Percentiles rank a stretch among this genome's conserved stretches.
These are phyloP conservation scores for Asterella californica DNA, from an alignment of 225 moss, liverwort and hornwort genomes.

Conservation along the genomic window DNA sequence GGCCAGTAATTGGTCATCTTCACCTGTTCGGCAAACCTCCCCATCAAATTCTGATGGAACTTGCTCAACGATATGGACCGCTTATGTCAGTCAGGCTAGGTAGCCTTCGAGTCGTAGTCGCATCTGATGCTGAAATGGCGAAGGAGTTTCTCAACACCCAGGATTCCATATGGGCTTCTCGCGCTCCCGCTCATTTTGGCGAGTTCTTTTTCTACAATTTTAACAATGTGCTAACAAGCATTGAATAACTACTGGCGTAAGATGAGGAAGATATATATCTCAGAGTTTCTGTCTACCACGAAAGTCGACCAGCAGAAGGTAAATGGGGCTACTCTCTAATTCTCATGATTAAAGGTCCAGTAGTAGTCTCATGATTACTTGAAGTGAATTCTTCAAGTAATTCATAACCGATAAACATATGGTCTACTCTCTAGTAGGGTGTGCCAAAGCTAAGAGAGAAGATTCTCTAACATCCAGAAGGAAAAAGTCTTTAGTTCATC, in stretches of 20 bases:
- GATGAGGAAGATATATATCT: background rate
- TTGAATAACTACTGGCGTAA: background rate
- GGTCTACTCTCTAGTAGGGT: too few relatives aligned
- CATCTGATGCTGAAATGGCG: background rate
- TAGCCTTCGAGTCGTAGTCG: background rate
- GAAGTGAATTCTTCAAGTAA: too few relatives aligned
- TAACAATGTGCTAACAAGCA: background rate
- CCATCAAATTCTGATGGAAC: background rate
- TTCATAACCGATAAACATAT: too few relatives aligned
- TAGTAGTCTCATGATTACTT: too few relatives aligned
- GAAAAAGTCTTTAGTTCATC: too few relatives aligned
- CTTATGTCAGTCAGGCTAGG: background rate
- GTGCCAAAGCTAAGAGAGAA: too few relatives aligned
- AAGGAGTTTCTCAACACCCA: background rate
- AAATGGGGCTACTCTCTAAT: too few relatives aligned
- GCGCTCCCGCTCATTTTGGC: background rate
- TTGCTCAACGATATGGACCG: background rate
- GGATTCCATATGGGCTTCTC: background rate
- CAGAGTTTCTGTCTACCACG: background rate
- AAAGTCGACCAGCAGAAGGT: background rate
- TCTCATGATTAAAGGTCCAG: too few relatives aligned
- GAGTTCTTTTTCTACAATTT: background rate
- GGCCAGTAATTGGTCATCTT: background rate
- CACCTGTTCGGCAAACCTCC: background rate
- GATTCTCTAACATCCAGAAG: too few relatives aligned